Evolutionary conservation across 2,329 filamentous ascomycete species (phyloP).

Genomic region (Dothideomycetidae sp.): DNA sequence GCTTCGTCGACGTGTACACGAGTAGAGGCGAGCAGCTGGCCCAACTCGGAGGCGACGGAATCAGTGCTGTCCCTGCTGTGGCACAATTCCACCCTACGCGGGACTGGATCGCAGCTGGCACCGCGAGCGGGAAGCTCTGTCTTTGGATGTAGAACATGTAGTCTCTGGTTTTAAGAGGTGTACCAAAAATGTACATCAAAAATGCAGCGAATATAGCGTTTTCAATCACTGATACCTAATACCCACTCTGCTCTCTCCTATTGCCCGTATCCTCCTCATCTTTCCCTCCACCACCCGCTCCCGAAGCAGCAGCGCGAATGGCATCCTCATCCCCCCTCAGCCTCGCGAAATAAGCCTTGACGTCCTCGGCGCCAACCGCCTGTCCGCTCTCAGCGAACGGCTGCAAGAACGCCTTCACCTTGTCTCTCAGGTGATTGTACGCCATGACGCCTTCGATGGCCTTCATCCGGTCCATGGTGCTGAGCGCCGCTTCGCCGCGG

Average conservation of each 20-base stretch:
- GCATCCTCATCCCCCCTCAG: conserved; percentile 72
- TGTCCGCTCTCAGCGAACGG: conserved; percentile 85
- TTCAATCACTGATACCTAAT: too few species aligned
- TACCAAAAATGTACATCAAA: not conserved
- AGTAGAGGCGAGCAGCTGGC: conserved; percentile 73
- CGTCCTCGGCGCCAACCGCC: conserved; percentile 83
- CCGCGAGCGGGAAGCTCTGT: conserved; percentile 80
- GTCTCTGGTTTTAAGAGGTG: not conserved
- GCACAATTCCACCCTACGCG: conserved; percentile 75
- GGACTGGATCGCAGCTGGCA: conserved; percentile 88
- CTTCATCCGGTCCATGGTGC: conserved; percentile 78
- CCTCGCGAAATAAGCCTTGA: conserved; percentile 93
- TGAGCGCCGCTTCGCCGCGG: conserved; percentile 80
- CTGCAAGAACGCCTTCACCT: conserved; percentile 86
- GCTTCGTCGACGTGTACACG: conserved; percentile 85
- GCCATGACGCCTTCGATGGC: conserved; percentile 96
- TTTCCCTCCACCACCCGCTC: conserved; percentile 28
- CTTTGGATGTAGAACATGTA: conserved; percentile 59
- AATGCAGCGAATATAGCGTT: not conserved
- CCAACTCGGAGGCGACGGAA: conserved; percentile 74
- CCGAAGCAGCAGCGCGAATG: conserved; percentile 48
- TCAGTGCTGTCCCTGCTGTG: conserved; percentile 88
- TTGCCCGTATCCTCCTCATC: conserved; percentile 22
- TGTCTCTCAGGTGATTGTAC: conserved; percentile 91
- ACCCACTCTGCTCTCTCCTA: conserved; percentile 18